These are phyloP conservation scores for Entomortierella beljakovae DNA, from an alignment of 192 early-diverging fungal genomes.

Conservation along the genomic window DNA sequence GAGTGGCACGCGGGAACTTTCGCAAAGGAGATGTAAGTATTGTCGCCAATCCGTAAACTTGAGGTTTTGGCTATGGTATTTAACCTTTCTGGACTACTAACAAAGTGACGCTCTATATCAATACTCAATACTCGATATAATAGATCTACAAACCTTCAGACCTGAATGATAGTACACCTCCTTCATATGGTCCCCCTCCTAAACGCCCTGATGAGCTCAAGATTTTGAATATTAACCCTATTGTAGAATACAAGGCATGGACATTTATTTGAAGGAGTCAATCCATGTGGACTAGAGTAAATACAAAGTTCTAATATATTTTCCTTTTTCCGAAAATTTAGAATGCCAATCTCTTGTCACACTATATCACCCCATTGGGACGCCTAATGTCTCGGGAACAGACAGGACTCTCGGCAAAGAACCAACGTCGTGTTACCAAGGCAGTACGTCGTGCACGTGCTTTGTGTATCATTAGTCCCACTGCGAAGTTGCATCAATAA, in stretches of 20 bases:
- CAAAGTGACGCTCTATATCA: background rate
- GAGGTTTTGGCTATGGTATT: background rate
- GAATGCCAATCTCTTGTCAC: slow-evolving; percentile 63
- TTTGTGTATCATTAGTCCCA: slow-evolving; percentile 50
- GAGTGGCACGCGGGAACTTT: slow-evolving; percentile 40
- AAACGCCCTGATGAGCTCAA: slow-evolving; percentile 54
- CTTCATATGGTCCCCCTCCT: slow-evolving; percentile 16
- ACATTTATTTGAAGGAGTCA: too few species aligned
- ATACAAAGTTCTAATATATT: too few species aligned
- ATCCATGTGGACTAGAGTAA: too few species aligned
- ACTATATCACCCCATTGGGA: slow-evolving; percentile 72
- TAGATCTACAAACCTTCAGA: slow-evolving; percentile 52
- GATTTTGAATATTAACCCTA: slow-evolving; percentile 48
- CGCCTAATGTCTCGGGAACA: slow-evolving; percentile 69
- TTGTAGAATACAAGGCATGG: slow-evolving; percentile 51
- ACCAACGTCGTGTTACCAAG: slow-evolving; percentile 69
- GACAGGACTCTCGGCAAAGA: slow-evolving; percentile 69
- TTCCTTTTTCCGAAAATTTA: slow-evolving; percentile 9
- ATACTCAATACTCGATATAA: background rate
- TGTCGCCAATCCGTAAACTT: background rate
- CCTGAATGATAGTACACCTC: slow-evolving; percentile 26
- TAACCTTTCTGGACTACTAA: background rate
- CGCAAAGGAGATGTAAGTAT: slow-evolving; percentile 50
- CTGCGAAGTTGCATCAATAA: slow-evolving; percentile 26
- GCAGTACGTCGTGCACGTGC: slow-evolving; percentile 72